Evolutionary conservation across 2,329 filamentous ascomycete species (phyloP).

Genomic region (Penicillium sp.): DNA sequence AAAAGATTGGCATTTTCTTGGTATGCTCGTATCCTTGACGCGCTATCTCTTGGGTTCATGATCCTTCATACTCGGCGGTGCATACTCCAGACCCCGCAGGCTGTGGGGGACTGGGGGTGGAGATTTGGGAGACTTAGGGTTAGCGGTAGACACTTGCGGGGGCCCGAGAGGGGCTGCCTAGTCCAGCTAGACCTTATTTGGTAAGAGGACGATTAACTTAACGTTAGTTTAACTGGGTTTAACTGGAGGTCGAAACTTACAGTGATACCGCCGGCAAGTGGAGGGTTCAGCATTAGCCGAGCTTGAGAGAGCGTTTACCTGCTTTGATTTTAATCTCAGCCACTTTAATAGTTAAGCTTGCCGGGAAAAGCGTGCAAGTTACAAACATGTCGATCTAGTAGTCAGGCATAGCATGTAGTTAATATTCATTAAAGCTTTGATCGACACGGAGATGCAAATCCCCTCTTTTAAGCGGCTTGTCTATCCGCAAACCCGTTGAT

Average conservation of each 20-base stretch:
- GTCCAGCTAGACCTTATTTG: background rate
- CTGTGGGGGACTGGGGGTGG: background rate
- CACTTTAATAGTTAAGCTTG: constrained; percentile 1
- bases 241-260: constrained; percentile 1
- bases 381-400: constrained; percentile 1
- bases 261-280: background rate
- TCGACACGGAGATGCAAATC: constrained; percentile 1
- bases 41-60: background rate
- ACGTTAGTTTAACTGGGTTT: background rate
- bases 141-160: background rate
- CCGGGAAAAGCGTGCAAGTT: background rate
- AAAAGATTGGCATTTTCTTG: background rate
- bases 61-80: background rate
- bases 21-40: background rate
- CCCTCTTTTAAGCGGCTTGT: background rate
- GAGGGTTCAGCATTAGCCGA: background rate
- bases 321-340: constrained; percentile 1
- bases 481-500: background rate
- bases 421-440: constrained; percentile 1
- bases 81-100: background rate
- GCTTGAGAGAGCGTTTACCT: constrained; percentile 1
- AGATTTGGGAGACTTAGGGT: background rate
- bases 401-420: background rate
- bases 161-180: background rate
- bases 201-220: background rate